Conservation (phyloP, 2,329 filamentous ascomycete species). For the Mycosphaerella sp. region DNA sequence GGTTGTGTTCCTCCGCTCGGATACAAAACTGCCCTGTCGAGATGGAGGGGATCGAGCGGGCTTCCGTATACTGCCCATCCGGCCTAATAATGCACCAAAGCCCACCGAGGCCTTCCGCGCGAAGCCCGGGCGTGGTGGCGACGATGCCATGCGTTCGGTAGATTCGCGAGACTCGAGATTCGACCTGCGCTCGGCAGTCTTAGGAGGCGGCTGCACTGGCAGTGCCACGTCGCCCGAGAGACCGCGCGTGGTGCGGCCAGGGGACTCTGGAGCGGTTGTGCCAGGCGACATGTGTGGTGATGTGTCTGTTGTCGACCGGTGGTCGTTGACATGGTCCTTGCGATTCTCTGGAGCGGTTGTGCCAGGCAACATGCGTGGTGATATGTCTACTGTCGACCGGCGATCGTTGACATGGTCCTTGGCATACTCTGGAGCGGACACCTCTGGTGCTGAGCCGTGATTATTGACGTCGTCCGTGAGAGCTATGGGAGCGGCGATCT, state of each 20-base stretch:
- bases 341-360: constrained; percentile 22
- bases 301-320: too few species aligned
- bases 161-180: constrained; percentile 16
- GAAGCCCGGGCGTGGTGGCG: constrained; percentile 36
- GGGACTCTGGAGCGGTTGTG: constrained; percentile 24
- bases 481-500: too few species aligned
- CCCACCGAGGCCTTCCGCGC: constrained; percentile 73
- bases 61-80: constrained; percentile 52
- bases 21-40: constrained; percentile 19
- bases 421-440: background rate
- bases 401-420: too few species aligned
- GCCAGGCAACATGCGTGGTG: background rate
- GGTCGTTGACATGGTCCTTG: too few species aligned
- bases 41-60: constrained; percentile 47
- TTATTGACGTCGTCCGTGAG: too few species aligned
- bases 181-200: constrained; percentile 28
- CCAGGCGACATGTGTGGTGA: background rate
- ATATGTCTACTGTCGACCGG: too few species aligned
- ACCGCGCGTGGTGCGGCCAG: constrained; percentile 49
- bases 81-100: constrained; percentile 72
- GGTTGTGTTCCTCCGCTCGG: constrained; percentile 24
- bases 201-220: constrained; percentile 56
- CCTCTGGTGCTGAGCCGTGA: background rate
- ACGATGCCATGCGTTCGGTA: constrained; percentile 25
- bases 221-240: constrained; percentile 54